phyloP scores from a whole-genome alignment of 352 stramenopile species.

The Pythium periplocum region DNA sequence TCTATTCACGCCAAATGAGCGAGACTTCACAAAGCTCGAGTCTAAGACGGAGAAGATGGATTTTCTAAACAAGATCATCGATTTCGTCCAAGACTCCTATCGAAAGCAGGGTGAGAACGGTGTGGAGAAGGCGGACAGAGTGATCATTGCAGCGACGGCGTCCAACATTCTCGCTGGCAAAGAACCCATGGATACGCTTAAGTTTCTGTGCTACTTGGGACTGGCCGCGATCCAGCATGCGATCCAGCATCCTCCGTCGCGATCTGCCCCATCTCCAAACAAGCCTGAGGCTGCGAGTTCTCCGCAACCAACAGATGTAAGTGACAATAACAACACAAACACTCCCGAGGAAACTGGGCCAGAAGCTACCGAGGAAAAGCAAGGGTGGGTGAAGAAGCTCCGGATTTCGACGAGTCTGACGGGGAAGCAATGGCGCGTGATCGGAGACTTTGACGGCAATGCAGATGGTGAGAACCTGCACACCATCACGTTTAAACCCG shows the following conservation, averaged over 20 bases:
- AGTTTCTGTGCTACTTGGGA: slow-evolving; percentile 66
- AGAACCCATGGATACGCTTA: slow-evolving; percentile 65
- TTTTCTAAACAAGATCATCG: slow-evolving; percentile 69
- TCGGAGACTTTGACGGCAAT: slow-evolving; percentile 66
- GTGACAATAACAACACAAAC: slow-evolving; percentile 2
- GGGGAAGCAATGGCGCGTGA: slow-evolving; percentile 45
- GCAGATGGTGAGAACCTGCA: slow-evolving; percentile 23
- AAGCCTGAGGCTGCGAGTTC: slow-evolving; percentile 1
- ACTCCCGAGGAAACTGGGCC: background rate
- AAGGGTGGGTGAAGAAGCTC: slow-evolving; percentile 63
- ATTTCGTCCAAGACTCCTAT: slow-evolving; percentile 66
- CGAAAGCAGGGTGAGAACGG: slow-evolving; percentile 19
- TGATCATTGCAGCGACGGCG: slow-evolving; percentile 63
- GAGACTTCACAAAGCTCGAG: slow-evolving; percentile 56
- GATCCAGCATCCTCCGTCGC: slow-evolving; percentile 19
- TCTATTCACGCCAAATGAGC: slow-evolving; percentile 41
- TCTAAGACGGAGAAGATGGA: slow-evolving; percentile 73
- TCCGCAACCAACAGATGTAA: slow-evolving; percentile 2
- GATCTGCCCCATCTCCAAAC: background rate
- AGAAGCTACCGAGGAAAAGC: slow-evolving; percentile 6
- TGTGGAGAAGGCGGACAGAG: slow-evolving; percentile 8
- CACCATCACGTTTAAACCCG: slow-evolving; percentile 26
- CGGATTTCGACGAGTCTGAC: slow-evolving; percentile 55
- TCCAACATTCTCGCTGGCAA: slow-evolving; percentile 79
- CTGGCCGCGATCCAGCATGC: slow-evolving; percentile 52